phyloP scores from a whole-genome alignment of 495 filamentous ascomycete genomes.

The Podospora didyma region DNA sequence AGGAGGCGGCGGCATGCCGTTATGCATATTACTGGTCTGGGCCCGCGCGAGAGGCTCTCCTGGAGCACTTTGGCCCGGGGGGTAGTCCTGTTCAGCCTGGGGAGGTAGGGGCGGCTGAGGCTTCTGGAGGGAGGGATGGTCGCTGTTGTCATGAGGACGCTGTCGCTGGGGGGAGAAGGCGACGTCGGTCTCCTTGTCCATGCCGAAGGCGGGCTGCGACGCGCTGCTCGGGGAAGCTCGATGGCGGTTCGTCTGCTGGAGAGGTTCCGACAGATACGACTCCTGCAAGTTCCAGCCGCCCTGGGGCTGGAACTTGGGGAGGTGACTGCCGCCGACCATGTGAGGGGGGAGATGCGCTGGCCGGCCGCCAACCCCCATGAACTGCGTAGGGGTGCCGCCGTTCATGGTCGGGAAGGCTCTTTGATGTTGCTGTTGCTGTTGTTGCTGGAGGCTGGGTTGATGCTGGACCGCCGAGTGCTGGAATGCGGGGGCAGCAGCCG shows the following conservation, averaged over 20 bases:
- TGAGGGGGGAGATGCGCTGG: conserved; percentile 17
- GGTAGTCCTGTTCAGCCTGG: conserved; percentile 16
- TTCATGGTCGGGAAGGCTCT: conserved; percentile 10
- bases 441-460: conserved; percentile 2
- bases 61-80: conserved; percentile 2
- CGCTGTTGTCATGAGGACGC: conserved; percentile 10
- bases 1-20: conserved; percentile 7
- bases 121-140: conserved; percentile 14
- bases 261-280: conserved; percentile 40
- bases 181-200: conserved; percentile 43
- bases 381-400: conserved; percentile 9
- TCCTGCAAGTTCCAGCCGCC: conserved; percentile 41
- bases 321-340: conserved; percentile 22
- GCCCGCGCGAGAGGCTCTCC: conserved; percentile 29
- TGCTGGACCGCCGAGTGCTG: conserved; percentile 7
- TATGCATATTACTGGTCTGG: conserved; percentile 33
- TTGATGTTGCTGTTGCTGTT: conserved; percentile 12
- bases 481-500: background rate
- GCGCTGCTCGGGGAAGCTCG: conserved; percentile 32
- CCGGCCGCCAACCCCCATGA: conserved; percentile 8
- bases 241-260: conserved; percentile 35
- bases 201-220: conserved; percentile 31
- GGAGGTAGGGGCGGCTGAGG: conserved; percentile 17
- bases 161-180: conserved; percentile 15
- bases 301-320: conserved; percentile 26